These are phyloP conservation scores for Eragrostis curvula DNA, from an alignment of 176 grass and related monocot species.

Conservation along the genomic window DNA sequence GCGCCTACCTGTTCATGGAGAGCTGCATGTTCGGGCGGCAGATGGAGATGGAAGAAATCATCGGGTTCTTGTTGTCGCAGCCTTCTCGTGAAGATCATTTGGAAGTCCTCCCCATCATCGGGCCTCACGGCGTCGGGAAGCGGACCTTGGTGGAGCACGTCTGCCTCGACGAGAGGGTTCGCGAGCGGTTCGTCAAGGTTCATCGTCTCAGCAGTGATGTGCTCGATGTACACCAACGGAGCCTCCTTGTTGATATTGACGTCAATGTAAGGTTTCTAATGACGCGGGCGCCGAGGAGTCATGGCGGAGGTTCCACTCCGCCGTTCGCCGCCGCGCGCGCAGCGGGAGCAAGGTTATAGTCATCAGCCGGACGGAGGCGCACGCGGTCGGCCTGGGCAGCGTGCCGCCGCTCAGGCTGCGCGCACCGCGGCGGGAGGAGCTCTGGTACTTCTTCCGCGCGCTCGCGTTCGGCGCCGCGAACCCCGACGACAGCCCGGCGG, in stretches of 20 bases:
- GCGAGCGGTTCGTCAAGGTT: background rate
- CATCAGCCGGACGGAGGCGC: background rate
- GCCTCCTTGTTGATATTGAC: no score
- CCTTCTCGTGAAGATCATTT: background rate
- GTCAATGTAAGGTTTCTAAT: background rate
- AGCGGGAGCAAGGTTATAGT: background rate
- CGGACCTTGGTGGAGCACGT: slow-evolving; percentile 23
- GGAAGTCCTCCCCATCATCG: background rate
- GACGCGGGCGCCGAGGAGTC: background rate
- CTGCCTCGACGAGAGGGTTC: slow-evolving; percentile 1
- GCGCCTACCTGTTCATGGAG: slow-evolving; percentile 24
- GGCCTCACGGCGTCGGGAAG: slow-evolving; percentile 3
- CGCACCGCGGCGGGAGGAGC: background rate
- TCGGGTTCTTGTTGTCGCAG: background rate
- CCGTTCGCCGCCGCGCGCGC: background rate
- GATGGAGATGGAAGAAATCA: slow-evolving; percentile 8
- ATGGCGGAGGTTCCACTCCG: background rate
- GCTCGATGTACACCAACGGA: background rate
- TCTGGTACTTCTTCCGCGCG: slow-evolving; percentile 9
- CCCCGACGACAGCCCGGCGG: background rate
- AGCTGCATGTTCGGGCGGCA: slow-evolving; percentile 34
- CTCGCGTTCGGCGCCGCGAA: background rate
- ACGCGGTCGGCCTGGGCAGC: background rate
- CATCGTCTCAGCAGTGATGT: background rate
- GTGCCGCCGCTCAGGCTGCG: background rate